Evolutionary conservation across 176 grass and related monocot species (phyloP).

Genomic region (Oryza nivara): DNA sequence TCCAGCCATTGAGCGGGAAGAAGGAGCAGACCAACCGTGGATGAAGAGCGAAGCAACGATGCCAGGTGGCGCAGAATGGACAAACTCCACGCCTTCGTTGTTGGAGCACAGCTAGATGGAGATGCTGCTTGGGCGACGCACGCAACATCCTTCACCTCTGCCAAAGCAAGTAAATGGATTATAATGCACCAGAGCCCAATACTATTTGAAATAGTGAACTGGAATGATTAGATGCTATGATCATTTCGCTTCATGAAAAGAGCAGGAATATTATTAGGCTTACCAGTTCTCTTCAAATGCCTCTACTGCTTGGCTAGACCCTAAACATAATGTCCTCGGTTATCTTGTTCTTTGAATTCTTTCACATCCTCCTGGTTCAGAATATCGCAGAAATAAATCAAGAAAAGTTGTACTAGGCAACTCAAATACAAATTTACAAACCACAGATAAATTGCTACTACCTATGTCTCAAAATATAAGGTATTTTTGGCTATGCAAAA

Average conservation of each 20-base stretch:
- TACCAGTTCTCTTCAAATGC: background rate
- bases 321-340: background rate
- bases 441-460: background rate
- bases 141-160: background rate
- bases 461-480: no score
- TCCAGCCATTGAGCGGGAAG: background rate
- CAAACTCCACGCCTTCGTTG: conserved; percentile 46
- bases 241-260: background rate
- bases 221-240: background rate
- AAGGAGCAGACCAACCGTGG: background rate
- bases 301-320: background rate
- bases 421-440: background rate
- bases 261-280: background rate
- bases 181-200: background rate
- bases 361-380: background rate
- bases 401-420: conserved; percentile 1
- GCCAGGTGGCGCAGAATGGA: conserved; percentile 30
- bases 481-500: no score
- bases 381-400: background rate
- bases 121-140: background rate
- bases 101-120: conserved; percentile 14
- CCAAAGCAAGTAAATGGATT: background rate
- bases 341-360: background rate
- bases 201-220: background rate
- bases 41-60: background rate